Evolutionary conservation across 129 eudicot species (phyloP).

Genomic region (Chrysanthemum makinoi): DNA sequence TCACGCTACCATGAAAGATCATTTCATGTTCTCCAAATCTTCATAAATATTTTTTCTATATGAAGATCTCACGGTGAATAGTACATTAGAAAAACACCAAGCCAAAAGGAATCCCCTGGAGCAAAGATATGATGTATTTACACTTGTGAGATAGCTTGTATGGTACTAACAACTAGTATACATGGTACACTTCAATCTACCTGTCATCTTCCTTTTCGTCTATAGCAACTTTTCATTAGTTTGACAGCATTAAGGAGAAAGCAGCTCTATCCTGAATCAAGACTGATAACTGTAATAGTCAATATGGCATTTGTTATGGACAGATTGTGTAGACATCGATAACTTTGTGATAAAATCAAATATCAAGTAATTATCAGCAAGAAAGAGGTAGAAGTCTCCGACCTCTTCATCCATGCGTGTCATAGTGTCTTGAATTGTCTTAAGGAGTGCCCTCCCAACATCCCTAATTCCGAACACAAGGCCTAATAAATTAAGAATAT

Average conservation of each 20-base stretch:
- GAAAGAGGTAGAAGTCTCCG: conserved; percentile 15
- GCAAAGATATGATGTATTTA: background rate
- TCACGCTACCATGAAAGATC: conserved; percentile 14
- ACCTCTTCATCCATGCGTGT: conserved; percentile 51
- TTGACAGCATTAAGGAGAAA: conserved; percentile 36
- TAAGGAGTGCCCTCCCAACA: conserved; percentile 38
- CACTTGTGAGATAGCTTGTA: background rate
- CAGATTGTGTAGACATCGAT: background rate
- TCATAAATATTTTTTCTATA: background rate
- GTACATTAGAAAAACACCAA: background rate
- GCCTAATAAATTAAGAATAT: conserved; percentile 33
- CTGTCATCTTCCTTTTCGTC: conserved; percentile 32
- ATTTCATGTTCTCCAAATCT: conserved; percentile 11
- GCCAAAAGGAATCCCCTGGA: background rate
- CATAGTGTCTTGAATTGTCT: conserved; percentile 49
- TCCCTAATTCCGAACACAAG: conserved; percentile 47
- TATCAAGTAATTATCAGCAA: conserved; percentile 12
- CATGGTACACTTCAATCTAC: conserved; percentile 22
- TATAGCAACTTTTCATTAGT: conserved; percentile 28
- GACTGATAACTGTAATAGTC: conserved; percentile 13
- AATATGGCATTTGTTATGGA: conserved; percentile 8
- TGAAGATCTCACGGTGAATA: background rate
- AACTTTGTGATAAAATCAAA: background rate
- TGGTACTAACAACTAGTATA: background rate
- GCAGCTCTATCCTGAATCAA: conserved; percentile 51